Evolutionary conservation across 83 land plant species (phyloP), one percentile per base, ranked within the genome.

Genomic region (Larix sibirica): DNA sequence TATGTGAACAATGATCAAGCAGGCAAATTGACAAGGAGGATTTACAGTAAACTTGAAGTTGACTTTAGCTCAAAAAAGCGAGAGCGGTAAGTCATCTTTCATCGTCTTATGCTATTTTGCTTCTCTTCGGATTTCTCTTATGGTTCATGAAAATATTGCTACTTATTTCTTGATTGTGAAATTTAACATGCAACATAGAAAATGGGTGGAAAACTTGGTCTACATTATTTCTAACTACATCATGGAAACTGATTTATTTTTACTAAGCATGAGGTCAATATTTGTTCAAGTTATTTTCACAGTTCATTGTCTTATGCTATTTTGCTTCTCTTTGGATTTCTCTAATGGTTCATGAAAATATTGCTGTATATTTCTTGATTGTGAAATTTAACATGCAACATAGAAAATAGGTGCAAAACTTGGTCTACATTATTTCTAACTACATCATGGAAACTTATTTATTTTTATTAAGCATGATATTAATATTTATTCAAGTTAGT

Each of bases 61-160:
- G 99, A 97, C 83, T 97, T 97, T 81, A 97, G 89, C 91, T 81
- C 93, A 28, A 97, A 94, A 86, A 96, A 88, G 86, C 91, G 98
- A 79, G 99, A 97, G 83, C 91, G 99, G 99, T 92, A 79, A 58
- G 38, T 76, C 60, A 66, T 26, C 61, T 38, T 68, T 67, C 58
- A 26, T 44, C 67, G 24, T 18, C 65, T 44, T 73, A 18, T 47
- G 60, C 20, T 21, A 50, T 44, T 44, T 44, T 77, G 2, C 6
- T 59, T 79, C 33, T 28, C 8, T 28, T 54, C 58, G 40, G 63
- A 33, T 28, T 33, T 61, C 38, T 20, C 31, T 31, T 5, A 26
- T 3, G 33, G 60, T 61, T 31, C 6, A 26, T 3, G 33, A 79
- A 60, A 79, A 59, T 6, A 4, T 23, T 17, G 67, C 14, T 20